A percentile compares a stretch with the other conserved stretches of the same genome.
Conservation (phyloP, 345 rosid species). For the Lepidium sativum region DNA sequence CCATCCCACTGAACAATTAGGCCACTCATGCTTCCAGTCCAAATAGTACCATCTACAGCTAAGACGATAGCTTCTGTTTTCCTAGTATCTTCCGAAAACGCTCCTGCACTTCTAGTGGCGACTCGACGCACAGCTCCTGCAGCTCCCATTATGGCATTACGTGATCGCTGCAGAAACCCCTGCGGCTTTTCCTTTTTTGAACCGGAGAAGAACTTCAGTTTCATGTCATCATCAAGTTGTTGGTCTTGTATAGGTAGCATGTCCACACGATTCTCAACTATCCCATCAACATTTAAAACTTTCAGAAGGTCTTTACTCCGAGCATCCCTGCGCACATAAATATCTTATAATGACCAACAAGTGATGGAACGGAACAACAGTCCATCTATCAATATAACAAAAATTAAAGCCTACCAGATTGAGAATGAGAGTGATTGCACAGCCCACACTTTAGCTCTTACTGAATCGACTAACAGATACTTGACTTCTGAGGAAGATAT, state of each 20-base stretch:
- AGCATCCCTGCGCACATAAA: conserved; percentile 52
- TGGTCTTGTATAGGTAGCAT: conserved; percentile 42
- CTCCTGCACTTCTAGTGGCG: conserved; percentile 66
- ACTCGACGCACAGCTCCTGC: conserved; percentile 89
- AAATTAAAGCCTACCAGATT: conserved; percentile 38
- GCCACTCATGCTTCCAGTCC: conserved; percentile 76
- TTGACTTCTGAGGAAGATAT: conserved; percentile 74
- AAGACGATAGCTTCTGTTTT: conserved; percentile 70
- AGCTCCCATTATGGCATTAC: conserved; percentile 92
- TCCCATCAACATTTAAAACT: conserved; percentile 72
- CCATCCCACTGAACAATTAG: conserved; percentile 72
- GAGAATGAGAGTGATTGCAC: conserved; percentile 63
- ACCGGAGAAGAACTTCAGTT: conserved; percentile 51
- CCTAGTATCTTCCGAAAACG: conserved; percentile 60
- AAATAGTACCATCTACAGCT: conserved; percentile 60
- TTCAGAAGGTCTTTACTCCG: conserved; percentile 68
- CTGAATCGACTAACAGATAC: conserved; percentile 48
- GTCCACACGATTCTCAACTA: conserved; percentile 62
- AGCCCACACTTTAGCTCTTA: conserved; percentile 73
- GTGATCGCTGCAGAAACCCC: conserved; percentile 75
- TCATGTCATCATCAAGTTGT: conserved; percentile 50
- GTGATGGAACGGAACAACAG: background rate
- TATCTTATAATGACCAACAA: background rate
- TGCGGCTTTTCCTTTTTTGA: conserved; percentile 65
- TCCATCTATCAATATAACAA: background rate